phyloP scores from a whole-genome alignment of 164 flowering plant genomes.

The Nelumbo lutea region DNA sequence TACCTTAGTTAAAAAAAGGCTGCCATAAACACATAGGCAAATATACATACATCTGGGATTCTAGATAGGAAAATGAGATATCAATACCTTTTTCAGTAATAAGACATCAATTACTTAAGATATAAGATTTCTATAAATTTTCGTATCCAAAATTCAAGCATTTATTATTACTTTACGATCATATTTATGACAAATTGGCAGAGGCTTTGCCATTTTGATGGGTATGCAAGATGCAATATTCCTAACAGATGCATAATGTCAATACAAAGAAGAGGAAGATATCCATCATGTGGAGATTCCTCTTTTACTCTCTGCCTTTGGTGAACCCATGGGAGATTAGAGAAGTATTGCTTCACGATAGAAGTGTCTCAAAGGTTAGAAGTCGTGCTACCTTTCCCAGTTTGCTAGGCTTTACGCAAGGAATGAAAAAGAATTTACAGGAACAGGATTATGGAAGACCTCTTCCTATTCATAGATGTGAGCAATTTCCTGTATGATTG shows the following conservation, averaged over 20 bases:
- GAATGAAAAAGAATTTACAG: too few relatives aligned
- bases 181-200: neutral
- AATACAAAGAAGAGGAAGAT: too few relatives aligned
- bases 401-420: too few relatives aligned
- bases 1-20: constrained; percentile 5
- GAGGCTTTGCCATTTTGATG: neutral
- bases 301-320: neutral
- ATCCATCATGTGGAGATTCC: neutral
- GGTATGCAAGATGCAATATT: neutral
- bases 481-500: too few relatives aligned
- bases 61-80: neutral
- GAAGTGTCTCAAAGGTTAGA: neutral
- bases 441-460: too few relatives aligned
- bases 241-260: neutral
- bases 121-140: neutral
- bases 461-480: too few relatives aligned
- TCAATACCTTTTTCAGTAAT: neutral
- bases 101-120: neutral
- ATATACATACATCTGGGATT: neutral
- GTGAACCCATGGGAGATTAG: neutral
- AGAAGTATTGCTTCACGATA: neutral
- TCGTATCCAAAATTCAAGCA: neutral
- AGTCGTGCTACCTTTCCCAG: too few relatives aligned
- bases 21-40: neutral
- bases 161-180: neutral